Conservation (phyloP, 345 rosid genomes). For the Streptanthus diversifolius region DNA sequence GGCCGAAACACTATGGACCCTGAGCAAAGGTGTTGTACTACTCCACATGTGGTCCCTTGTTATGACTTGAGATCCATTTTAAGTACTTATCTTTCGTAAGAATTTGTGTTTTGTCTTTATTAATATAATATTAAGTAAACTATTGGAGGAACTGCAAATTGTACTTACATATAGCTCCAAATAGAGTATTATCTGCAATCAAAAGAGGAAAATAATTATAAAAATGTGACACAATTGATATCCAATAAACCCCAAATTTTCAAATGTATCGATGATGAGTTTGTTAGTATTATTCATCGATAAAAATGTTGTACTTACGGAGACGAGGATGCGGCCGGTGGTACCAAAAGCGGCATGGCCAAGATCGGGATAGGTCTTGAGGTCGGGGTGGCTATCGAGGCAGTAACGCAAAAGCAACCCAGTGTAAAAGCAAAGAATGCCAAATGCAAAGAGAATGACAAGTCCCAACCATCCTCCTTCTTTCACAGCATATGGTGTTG, state of each 20-base stretch:
- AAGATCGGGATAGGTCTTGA: constrained; percentile 91
- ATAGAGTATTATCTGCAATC: constrained; percentile 71
- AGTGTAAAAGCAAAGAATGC: constrained; percentile 77
- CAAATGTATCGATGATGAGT: neutral
- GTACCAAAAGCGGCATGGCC: constrained; percentile 94
- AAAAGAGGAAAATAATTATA: neutral
- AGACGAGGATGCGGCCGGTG: constrained; percentile 60
- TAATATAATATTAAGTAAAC: neutral
- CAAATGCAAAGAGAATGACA: constrained; percentile 54
- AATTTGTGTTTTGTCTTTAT: neutral
- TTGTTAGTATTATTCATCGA: neutral
- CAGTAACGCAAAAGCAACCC: constrained; percentile 82
- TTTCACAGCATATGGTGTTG: constrained; percentile 85
- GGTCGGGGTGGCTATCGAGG: constrained; percentile 77
- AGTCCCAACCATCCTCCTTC: constrained; percentile 95
- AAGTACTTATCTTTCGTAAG: neutral
- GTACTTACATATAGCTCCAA: constrained; percentile 87
- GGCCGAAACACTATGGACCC: constrained; percentile 21
- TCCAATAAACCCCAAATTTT: neutral
- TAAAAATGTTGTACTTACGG: constrained; percentile 45
- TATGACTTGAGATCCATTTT: constrained; percentile 9
- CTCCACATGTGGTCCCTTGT: constrained; percentile 25
- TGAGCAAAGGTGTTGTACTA: constrained; percentile 17
- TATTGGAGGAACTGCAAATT: constrained; percentile 24
- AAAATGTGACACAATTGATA: neutral